Percentiles rank a stretch among this genome's conserved stretches.
phyloP scores from a whole-genome alignment of 176 grass and related monocot genomes.

The Saccharum officinarum region DNA sequence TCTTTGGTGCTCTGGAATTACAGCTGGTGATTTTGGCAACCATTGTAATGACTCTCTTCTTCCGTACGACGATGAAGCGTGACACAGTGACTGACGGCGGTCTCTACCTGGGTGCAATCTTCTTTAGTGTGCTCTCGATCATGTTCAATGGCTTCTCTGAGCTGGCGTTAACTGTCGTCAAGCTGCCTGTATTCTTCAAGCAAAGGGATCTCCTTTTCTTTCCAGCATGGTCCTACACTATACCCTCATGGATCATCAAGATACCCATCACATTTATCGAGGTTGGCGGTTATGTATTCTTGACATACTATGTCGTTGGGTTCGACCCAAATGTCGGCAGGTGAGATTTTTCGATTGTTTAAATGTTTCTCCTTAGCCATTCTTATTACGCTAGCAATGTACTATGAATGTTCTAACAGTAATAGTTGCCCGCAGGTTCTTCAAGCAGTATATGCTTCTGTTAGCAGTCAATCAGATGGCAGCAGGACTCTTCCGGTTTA shows the following conservation, averaged over 20 bases:
- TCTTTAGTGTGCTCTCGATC: too few relatives aligned
- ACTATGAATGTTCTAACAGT: neutral
- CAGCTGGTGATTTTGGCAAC: slow-evolving; percentile 46
- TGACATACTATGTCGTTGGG: slow-evolving; percentile 87
- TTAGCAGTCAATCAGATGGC: slow-evolving; percentile 41
- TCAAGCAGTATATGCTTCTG: slow-evolving; percentile 55
- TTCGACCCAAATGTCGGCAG: slow-evolving; percentile 81
- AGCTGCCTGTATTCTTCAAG: slow-evolving; percentile 78
- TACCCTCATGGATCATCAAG: slow-evolving; percentile 78
- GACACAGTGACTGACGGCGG: too few relatives aligned
- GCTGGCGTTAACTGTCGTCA: slow-evolving; percentile 61
- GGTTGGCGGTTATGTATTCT: slow-evolving; percentile 75
- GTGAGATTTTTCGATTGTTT: slow-evolving; percentile 45
- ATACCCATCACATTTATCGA: slow-evolving; percentile 74
- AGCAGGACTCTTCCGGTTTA: slow-evolving; percentile 47
- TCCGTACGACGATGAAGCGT: too few relatives aligned
- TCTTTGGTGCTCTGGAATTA: neutral
- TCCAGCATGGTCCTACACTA: slow-evolving; percentile 64
- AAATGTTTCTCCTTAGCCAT: neutral
- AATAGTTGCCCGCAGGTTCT: slow-evolving; percentile 40
- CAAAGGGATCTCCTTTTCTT: slow-evolving; percentile 65
- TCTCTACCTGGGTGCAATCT: too few relatives aligned
- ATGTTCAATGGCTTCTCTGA: slow-evolving; percentile 57
- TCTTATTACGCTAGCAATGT: neutral
- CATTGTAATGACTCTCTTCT: neutral